These are phyloP conservation scores for Trichosporon faecale DNA, from an alignment of 1,284 basidiomycete genomes.

Conservation along the genomic window DNA sequence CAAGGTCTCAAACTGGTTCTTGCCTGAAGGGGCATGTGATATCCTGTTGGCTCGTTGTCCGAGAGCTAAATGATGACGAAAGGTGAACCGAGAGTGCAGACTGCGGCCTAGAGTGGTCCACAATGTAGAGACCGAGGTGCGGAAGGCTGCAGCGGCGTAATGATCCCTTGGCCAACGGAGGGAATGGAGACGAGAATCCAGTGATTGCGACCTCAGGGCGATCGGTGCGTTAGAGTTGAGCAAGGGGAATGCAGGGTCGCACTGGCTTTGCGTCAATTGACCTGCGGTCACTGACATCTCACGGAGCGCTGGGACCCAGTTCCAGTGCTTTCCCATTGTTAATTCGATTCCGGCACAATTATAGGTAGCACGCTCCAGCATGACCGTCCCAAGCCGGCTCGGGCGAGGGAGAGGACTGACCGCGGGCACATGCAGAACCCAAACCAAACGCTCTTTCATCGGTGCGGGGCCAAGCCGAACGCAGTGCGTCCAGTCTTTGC, in stretches of 20 bases:
- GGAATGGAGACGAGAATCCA: background rate
- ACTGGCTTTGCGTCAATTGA: slow-evolving; percentile 1
- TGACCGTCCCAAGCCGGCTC: background rate
- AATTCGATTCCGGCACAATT: slow-evolving; percentile 8
- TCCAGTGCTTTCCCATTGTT: slow-evolving; percentile 6
- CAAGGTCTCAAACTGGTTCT: background rate
- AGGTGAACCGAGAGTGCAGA: background rate
- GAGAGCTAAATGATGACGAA: background rate
- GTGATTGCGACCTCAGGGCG: background rate
- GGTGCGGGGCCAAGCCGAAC: background rate
- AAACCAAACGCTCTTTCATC: background rate
- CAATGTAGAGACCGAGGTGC: background rate
- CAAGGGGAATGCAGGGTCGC: slow-evolving; percentile 6
- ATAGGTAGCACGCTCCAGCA: background rate
- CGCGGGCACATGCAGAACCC: background rate
- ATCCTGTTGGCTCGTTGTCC: background rate
- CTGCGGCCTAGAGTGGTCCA: no score
- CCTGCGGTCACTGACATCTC: slow-evolving; percentile 3
- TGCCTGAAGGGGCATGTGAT: background rate
- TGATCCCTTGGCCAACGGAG: no score
- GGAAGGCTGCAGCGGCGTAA: background rate
- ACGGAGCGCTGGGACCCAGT: slow-evolving; percentile 1
- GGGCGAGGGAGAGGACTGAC: background rate
- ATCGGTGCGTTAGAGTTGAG: slow-evolving; percentile 1
- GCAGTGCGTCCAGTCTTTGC: background rate